These are phyloP conservation scores for Umbelopsis sp. DNA, from an alignment of 371 early-diverging fungal species.

Conservation along the genomic window DNA sequence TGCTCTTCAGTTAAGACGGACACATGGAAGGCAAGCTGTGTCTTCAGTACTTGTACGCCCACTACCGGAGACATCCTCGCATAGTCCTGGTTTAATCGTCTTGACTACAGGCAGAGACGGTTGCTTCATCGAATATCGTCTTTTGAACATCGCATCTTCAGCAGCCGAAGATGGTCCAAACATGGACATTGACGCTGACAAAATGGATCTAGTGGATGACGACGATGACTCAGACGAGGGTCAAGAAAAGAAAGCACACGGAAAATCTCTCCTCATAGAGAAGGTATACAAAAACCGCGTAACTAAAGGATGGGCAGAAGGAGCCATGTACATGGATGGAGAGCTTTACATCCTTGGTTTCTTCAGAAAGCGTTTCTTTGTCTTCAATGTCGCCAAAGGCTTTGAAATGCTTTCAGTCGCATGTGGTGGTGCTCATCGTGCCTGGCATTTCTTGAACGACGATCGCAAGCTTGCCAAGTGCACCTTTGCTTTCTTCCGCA, in stretches of 20 bases:
- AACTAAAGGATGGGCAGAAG: constrained; percentile 77
- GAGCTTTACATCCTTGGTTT: constrained; percentile 69
- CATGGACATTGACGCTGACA: constrained; percentile 39
- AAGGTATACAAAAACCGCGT: constrained; percentile 64
- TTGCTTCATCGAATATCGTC: constrained; percentile 63
- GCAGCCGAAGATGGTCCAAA: constrained; percentile 27
- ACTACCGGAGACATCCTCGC: constrained; percentile 32
- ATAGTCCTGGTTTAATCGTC: constrained; percentile 43
- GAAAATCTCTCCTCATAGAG: constrained; percentile 38
- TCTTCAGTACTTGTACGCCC: constrained; percentile 41
- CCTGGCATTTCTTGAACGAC: constrained; percentile 56
- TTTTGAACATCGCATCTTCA: constrained; percentile 35
- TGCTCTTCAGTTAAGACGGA: constrained; percentile 39
- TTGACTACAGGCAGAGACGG: constrained; percentile 78
- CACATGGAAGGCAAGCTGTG: constrained; percentile 59
- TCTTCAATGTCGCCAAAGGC: constrained; percentile 72
- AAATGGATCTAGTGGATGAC: constrained; percentile 33
- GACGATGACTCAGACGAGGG: constrained; percentile 25
- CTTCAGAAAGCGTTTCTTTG: constrained; percentile 72
- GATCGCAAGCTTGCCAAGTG: constrained; percentile 53
- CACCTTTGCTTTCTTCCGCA: constrained; percentile 58
- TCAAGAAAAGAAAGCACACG: not conserved
- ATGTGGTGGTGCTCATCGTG: constrained; percentile 64
- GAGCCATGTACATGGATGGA: constrained; percentile 56
- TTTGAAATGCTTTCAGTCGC: constrained; percentile 64